Percentiles rank a stretch among this genome's conserved stretches.
These are phyloP conservation scores for Pseudocercospora eumusae DNA, from an alignment of 2,329 filamentous ascomycete genomes.

Conservation along the genomic window DNA sequence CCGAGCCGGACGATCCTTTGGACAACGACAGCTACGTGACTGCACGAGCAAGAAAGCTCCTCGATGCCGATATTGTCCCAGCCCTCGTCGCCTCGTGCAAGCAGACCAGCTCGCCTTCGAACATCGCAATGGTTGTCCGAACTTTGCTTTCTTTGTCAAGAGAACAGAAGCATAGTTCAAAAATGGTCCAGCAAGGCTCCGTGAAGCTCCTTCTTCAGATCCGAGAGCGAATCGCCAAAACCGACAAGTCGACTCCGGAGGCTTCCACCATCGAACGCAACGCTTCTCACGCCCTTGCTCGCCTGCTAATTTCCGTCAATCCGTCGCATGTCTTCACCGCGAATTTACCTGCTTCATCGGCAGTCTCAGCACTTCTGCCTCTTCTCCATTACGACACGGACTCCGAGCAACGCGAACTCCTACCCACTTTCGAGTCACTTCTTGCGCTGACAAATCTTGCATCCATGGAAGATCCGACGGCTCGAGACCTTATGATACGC, in stretches of 20 bases:
- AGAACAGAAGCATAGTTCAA: slow-evolving; percentile 70
- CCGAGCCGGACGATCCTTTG: slow-evolving; percentile 62
- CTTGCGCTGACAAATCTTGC: slow-evolving; percentile 94
- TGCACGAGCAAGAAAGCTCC: slow-evolving; percentile 72
- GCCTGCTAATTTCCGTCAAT: slow-evolving; percentile 68
- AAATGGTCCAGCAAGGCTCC: slow-evolving; percentile 89
- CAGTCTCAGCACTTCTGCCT: slow-evolving; percentile 77
- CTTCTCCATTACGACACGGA: slow-evolving; percentile 68
- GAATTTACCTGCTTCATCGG: slow-evolving; percentile 69
- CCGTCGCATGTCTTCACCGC: slow-evolving; percentile 76
- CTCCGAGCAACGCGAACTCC: slow-evolving; percentile 67
- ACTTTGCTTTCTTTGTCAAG: slow-evolving; percentile 78
- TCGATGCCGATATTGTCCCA: slow-evolving; percentile 75
- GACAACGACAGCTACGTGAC: slow-evolving; percentile 76
- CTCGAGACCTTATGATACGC: slow-evolving; percentile 69
- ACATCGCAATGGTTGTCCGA: slow-evolving; percentile 70
- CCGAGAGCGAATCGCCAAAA: slow-evolving; percentile 62
- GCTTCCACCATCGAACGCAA: slow-evolving; percentile 37
- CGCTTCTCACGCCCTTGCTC: slow-evolving; percentile 41
- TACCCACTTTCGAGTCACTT: slow-evolving; percentile 86
- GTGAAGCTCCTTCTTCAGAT: slow-evolving; percentile 78
- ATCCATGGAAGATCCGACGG: slow-evolving; percentile 65
- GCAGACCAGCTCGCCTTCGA: slow-evolving; percentile 58
- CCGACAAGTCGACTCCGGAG: slow-evolving; percentile 41
- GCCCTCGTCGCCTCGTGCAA: slow-evolving; percentile 64